These are phyloP conservation scores for Pseudognaphalium luteoalbum DNA, from an alignment of 129 eudicot genomes.

Conservation along the genomic window DNA sequence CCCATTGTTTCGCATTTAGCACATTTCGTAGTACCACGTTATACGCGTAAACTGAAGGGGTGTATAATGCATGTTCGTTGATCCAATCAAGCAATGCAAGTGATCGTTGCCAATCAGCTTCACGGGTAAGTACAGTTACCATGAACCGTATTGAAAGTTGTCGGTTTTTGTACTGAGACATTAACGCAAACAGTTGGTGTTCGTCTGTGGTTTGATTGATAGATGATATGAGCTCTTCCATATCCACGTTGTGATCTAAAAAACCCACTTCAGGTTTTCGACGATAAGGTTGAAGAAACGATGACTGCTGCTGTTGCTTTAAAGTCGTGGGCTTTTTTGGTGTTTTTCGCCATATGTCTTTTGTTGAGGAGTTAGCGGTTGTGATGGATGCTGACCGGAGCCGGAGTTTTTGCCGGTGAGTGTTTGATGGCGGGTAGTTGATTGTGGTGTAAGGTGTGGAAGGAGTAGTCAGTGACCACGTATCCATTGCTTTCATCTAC, in stretches of 20 bases:
- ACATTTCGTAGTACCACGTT: constrained; percentile 85
- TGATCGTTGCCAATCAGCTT: constrained; percentile 83
- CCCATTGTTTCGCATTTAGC: constrained; percentile 81
- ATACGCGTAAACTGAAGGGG: constrained; percentile 84
- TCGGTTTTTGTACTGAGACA: constrained; percentile 72
- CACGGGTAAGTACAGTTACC: constrained; percentile 72
- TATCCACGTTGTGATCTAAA: constrained; percentile 68
- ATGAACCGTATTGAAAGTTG: constrained; percentile 69
- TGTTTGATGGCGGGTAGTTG: constrained; percentile 21
- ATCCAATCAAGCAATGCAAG: constrained; percentile 93
- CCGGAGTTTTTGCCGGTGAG: constrained; percentile 17
- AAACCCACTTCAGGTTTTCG: constrained; percentile 34
- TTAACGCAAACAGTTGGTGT: constrained; percentile 58
- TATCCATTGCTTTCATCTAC: constrained; percentile 30
- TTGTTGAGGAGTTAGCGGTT: constrained; percentile 41
- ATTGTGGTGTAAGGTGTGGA: constrained; percentile 30
- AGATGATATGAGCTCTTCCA: constrained; percentile 61
- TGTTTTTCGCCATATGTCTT: constrained; percentile 58
- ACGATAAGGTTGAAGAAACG: constrained; percentile 48
- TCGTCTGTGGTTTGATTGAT: constrained; percentile 61
- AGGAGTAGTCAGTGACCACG: constrained; percentile 22
- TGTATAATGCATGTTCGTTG: constrained; percentile 66
- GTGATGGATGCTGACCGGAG: constrained; percentile 26
- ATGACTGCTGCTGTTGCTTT: constrained; percentile 13
- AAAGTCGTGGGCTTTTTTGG: constrained; percentile 24